phyloP scores from a whole-genome alignment of 2,329 filamentous ascomycete genomes.

The Talaromyces sp. region DNA sequence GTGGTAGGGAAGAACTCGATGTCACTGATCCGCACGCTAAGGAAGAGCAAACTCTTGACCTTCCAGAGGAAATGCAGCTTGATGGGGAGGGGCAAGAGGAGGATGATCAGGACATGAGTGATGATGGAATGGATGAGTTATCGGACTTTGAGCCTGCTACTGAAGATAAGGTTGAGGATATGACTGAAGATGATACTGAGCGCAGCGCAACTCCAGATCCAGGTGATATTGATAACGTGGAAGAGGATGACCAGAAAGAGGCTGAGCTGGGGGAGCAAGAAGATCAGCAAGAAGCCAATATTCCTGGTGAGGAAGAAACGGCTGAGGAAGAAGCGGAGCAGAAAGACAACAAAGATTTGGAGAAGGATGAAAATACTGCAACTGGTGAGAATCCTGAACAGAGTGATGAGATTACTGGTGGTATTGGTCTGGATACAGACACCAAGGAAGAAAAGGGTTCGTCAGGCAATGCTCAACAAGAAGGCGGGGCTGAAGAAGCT shows the following conservation, averaged over 20 bases:
- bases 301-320: conserved; percentile 43
- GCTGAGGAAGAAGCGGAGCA: conserved; percentile 51
- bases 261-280: conserved; percentile 25
- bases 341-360: conserved; percentile 44
- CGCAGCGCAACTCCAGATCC: conserved; percentile 31
- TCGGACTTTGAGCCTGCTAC: conserved; percentile 41
- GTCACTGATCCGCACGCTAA: conserved; percentile 71
- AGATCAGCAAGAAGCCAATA: conserved; percentile 40
- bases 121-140: conserved; percentile 48
- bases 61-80: conserved; percentile 85
- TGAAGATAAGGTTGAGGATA: conserved; percentile 33
- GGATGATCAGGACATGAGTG: conserved; percentile 50
- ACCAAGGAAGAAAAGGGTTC: conserved; percentile 43
- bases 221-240: conserved; percentile 31
- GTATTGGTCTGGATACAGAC: conserved; percentile 39
- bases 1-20: conserved; percentile 62
- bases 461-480: conserved; percentile 43
- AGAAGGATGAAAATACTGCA: conserved; percentile 50
- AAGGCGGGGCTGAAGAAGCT: conserved; percentile 45
- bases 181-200: conserved; percentile 29
- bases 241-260: conserved; percentile 47
- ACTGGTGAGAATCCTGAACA: conserved; percentile 53
- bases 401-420: conserved; percentile 41
- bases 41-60: conserved; percentile 75
- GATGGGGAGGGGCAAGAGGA: conserved; percentile 63